Conservation (phyloP, 768 basidiomycete genomes). For the Amanita inopinata region DNA sequence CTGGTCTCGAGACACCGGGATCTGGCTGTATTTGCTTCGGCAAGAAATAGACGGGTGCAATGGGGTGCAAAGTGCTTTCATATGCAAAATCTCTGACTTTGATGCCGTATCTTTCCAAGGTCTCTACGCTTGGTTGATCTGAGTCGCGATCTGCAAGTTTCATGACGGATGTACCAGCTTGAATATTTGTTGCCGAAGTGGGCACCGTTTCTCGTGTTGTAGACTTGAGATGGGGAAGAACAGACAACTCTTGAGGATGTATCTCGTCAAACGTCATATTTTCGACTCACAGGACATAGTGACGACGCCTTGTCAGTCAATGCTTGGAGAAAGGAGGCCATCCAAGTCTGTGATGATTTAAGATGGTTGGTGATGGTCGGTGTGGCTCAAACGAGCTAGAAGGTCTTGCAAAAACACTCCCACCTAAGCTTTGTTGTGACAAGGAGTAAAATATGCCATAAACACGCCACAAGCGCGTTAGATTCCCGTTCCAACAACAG, state of each 20-base stretch:
- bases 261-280: neutral
- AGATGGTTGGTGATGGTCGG: no score
- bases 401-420: no score
- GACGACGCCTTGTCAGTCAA: neutral
- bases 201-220: no score
- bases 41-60: conserved; percentile 39
- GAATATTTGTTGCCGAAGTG: no score
- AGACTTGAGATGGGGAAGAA: no score
- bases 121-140: conserved; percentile 16
- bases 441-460: no score
- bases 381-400: no score
- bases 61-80: conserved; percentile 55
- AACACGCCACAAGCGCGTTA: no score
- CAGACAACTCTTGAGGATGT: conserved; percentile 6
- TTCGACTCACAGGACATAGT: conserved; percentile 4
- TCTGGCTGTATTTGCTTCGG: conserved; percentile 41
- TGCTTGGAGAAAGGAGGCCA: no score
- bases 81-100: conserved; percentile 59
- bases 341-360: no score
- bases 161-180: neutral
- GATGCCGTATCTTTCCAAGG: conserved; percentile 25
- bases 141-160: neutral
- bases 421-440: no score
- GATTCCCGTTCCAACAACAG: no score
- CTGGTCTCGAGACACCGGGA: conserved; percentile 28